Evolutionary conservation across 2,329 filamentous ascomycete species (phyloP).

Genomic region (Alternaria dauci): DNA sequence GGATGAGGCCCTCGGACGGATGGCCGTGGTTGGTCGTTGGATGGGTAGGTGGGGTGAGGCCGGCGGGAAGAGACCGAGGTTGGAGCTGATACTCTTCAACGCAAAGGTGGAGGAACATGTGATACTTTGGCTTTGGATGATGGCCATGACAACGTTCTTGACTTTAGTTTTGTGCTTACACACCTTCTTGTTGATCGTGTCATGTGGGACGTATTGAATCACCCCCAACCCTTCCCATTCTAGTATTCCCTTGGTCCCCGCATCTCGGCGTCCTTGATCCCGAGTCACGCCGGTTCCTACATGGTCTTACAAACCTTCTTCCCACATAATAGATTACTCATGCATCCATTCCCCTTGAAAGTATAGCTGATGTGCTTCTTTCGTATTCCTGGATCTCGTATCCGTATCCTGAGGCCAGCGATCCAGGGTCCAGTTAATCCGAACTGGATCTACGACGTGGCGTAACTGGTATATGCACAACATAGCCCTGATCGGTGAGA

Average conservation of each 20-base stretch:
- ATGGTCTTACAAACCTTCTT: neutral
- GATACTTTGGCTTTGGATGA: neutral
- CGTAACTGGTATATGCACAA: conserved; percentile 1
- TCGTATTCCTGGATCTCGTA: neutral
- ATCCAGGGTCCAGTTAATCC: neutral
- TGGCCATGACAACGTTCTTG: neutral
- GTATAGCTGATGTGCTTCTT: neutral
- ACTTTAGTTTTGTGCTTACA: neutral
- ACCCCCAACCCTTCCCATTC: neutral
- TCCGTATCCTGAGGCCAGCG: conserved; percentile 4
- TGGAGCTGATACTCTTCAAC: neutral
- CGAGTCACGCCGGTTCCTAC: neutral
- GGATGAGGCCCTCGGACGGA: neutral
- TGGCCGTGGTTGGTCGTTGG: neutral
- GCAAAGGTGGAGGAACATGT: neutral
- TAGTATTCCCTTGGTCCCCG: neutral
- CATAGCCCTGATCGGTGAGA: neutral
- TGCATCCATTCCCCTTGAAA: neutral
- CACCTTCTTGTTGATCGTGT: neutral
- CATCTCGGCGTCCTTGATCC: neutral
- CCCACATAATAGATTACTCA: neutral
- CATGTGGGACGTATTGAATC: neutral
- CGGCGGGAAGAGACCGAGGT: neutral
- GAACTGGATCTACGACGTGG: conserved; percentile 5
- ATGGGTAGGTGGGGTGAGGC: neutral